Conservation (phyloP, 2,329 filamentous ascomycete genomes). For the Alternaria solani region DNA sequence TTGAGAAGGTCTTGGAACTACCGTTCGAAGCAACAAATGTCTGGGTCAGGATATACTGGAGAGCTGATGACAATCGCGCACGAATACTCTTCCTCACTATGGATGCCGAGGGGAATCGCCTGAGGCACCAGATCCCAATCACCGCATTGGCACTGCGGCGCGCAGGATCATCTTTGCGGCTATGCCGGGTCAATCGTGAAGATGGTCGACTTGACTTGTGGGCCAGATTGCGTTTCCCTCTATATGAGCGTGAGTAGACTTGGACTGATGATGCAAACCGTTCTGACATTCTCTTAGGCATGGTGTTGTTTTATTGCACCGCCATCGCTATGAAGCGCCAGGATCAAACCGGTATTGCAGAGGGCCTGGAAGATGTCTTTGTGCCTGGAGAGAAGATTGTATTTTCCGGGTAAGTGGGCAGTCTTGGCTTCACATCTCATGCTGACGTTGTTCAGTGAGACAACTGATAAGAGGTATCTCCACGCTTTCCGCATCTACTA, state of each 20-base stretch:
- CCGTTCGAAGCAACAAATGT: conserved; percentile 59
- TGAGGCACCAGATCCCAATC: conserved; percentile 60
- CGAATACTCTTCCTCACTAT: conserved; percentile 62
- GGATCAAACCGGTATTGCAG: conserved; percentile 55
- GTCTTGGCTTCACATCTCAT: not conserved
- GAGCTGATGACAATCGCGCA: conserved; percentile 60
- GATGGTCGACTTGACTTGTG: conserved; percentile 59
- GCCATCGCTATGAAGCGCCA: conserved; percentile 67
- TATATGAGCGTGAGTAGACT: conserved; percentile 60
- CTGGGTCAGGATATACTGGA: conserved; percentile 60
- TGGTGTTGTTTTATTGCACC: conserved; percentile 66
- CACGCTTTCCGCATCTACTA: conserved; percentile 65
- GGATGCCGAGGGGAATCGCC: conserved; percentile 50
- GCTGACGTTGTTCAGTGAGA: conserved; percentile 53
- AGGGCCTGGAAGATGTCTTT: conserved; percentile 58
- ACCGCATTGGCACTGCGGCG: conserved; percentile 57
- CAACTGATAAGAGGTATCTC: conserved; percentile 60
- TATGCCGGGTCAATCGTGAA: conserved; percentile 50
- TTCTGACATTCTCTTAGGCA: conserved; percentile 48
- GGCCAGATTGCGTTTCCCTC: conserved; percentile 63
- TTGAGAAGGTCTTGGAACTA: conserved; percentile 52
- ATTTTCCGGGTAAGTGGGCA: conserved; percentile 58
- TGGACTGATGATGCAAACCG: not conserved
- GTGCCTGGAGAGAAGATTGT: conserved; percentile 55
- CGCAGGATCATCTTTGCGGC: conserved; percentile 51